phyloP scores from a whole-genome alignment of 768 basidiomycete genomes.

The Lyophyllum decastes region DNA sequence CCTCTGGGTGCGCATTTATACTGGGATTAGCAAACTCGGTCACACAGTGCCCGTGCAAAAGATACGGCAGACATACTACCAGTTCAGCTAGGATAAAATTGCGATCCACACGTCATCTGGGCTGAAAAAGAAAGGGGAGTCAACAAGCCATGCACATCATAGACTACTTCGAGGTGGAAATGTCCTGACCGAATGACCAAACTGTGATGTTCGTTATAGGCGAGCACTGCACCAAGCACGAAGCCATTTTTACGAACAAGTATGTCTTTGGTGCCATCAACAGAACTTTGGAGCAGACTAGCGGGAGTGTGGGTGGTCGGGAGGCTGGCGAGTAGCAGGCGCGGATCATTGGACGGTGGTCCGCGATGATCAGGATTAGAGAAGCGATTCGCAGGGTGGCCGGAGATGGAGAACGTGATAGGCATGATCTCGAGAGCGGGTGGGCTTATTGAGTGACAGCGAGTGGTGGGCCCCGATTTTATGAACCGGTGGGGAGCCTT shows the following conservation, averaged over 20 bases:
- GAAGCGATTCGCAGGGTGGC: background rate
- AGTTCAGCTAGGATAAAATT: slow-evolving; percentile 38
- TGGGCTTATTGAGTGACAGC: no score
- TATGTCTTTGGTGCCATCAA: background rate
- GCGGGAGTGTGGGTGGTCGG: background rate
- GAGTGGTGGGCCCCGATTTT: no score
- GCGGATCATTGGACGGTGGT: background rate
- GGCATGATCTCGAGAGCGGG: background rate
- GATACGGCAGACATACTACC: slow-evolving; percentile 25
- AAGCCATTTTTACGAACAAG: slow-evolving; percentile 30
- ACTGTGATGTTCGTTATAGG: slow-evolving; percentile 35
- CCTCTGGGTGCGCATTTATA: slow-evolving; percentile 36
- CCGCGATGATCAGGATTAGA: background rate
- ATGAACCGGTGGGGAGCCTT: no score
- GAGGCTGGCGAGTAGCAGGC: background rate
- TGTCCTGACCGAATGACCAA: slow-evolving; percentile 37
- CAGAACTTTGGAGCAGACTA: background rate
- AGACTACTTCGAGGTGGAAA: no score
- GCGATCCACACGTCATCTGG: slow-evolving; percentile 55
- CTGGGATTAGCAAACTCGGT: no score
- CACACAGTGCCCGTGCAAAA: no score
- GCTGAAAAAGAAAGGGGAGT: background rate
- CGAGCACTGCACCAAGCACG: slow-evolving; percentile 29
- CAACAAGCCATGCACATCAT: background rate
- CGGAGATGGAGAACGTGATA: background rate